A percentile compares a stretch with the other conserved stretches of the same genome.
Conservation (phyloP, 208 protist genomes). For the Wallacemonas rigidus region DNA sequence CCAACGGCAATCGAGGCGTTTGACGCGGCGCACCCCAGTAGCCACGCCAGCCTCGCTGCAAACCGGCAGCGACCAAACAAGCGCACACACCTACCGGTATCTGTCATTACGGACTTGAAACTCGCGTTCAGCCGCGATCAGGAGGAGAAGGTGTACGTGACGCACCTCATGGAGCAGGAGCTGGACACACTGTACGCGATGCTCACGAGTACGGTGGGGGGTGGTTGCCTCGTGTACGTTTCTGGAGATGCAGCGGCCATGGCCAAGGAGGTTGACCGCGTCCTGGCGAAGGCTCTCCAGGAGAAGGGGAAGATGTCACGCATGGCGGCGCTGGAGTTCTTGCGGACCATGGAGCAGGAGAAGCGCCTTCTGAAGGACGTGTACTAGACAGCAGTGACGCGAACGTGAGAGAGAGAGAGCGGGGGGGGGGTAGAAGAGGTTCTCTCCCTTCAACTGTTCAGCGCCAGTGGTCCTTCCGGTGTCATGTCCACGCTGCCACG, state of each 20-base stretch:
- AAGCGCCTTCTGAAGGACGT: constrained; percentile 93
- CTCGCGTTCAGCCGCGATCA: constrained; percentile 90
- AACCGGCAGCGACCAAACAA: constrained; percentile 10
- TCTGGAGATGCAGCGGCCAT: constrained; percentile 92
- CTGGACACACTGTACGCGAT: constrained; percentile 56
- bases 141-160: constrained; percentile 80
- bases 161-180: constrained; percentile 81
- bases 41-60: constrained; percentile 30
- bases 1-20: constrained; percentile 29
- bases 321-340: constrained; percentile 62
- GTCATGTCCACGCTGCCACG: no score
- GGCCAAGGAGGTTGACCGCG: constrained; percentile 90
- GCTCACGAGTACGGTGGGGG: constrained; percentile 36
- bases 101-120: constrained; percentile 63
- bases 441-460: no score
- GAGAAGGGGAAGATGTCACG: constrained; percentile 59
- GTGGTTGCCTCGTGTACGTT: constrained; percentile 78
- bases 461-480: no score
- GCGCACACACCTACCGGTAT: constrained; percentile 20
- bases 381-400: constrained; percentile 51
- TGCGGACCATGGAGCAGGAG: constrained; percentile 73
- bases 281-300: constrained; percentile 69
- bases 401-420: neutral
- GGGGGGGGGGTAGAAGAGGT: no score
- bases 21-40: constrained; percentile 30